A percentile compares a stretch with the other conserved stretches of the same genome.
These are phyloP conservation scores for Cladosporium cucumerinum DNA, from an alignment of 2,329 filamentous ascomycete genomes.

Conservation along the genomic window DNA sequence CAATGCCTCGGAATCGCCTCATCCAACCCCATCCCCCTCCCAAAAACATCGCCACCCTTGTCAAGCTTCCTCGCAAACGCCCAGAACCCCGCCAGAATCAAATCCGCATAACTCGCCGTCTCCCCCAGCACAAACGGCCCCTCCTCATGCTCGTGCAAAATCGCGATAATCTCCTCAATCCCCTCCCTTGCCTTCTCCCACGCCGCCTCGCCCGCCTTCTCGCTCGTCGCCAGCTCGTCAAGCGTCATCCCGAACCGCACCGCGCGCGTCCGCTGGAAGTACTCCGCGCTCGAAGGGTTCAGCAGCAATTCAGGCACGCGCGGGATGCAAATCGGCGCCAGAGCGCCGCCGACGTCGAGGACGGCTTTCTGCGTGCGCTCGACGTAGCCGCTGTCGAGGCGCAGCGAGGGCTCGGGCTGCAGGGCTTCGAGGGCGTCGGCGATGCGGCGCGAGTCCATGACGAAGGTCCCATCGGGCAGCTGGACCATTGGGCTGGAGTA, in stretches of 20 bases:
- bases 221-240: constrained; percentile 43
- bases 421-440: constrained; percentile 56
- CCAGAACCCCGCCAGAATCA: constrained; percentile 50
- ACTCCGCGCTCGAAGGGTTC: constrained; percentile 48
- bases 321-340: constrained; percentile 47
- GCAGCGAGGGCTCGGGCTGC: constrained; percentile 57
- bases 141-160: constrained; percentile 54
- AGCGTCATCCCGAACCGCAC: constrained; percentile 52
- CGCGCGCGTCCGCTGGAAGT: constrained; percentile 55
- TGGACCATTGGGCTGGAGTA: constrained; percentile 58
- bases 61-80: constrained; percentile 37
- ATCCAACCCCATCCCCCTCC: constrained; percentile 41
- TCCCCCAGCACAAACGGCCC: constrained; percentile 62
- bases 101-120: constrained; percentile 55
- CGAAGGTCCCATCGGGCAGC: constrained; percentile 54
- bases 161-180: constrained; percentile 36
- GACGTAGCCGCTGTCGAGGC: constrained; percentile 52
- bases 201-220: constrained; percentile 45
- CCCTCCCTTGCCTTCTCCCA: constrained; percentile 47
- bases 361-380: constrained; percentile 41
- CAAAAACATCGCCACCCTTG: constrained; percentile 36
- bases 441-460: constrained; percentile 65
- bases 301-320: constrained; percentile 52
- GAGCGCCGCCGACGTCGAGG: constrained; percentile 38
- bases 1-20: constrained; percentile 35